A percentile compares a stretch with the other conserved stretches of the same genome.
Conservation (phyloP, 2,329 filamentous ascomycete species). For the Colletotrichum cuscutae region DNA sequence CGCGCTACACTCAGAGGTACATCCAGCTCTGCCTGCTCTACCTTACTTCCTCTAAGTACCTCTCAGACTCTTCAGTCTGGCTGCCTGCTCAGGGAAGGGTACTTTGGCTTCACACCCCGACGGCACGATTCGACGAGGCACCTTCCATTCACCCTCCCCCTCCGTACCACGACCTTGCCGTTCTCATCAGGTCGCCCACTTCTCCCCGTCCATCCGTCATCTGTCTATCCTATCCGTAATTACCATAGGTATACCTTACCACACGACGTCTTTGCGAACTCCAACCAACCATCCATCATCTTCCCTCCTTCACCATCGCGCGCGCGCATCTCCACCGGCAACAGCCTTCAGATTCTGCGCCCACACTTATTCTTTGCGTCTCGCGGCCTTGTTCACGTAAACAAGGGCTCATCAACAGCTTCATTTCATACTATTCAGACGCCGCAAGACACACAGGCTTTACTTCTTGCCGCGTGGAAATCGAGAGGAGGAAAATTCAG, state of each 20-base stretch:
- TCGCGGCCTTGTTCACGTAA: not conserved
- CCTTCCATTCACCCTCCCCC: slow-evolving; percentile 7
- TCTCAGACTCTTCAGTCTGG: not conserved
- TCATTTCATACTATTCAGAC: not conserved
- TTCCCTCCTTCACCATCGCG: slow-evolving; percentile 33
- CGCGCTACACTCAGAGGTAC: slow-evolving; percentile 8
- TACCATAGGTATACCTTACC: slow-evolving; percentile 6
- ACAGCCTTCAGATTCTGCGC: slow-evolving; percentile 24
- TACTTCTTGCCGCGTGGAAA: slow-evolving; percentile 1
- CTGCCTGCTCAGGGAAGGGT: not conserved
- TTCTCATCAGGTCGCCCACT: slow-evolving; percentile 31
- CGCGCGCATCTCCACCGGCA: slow-evolving; percentile 28
- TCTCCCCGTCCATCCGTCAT: slow-evolving; percentile 33
- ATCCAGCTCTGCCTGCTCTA: not conserved
- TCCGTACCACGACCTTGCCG: slow-evolving; percentile 17
- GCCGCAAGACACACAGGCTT: not conserved
- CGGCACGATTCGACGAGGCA: slow-evolving; percentile 8
- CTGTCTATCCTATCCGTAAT: not conserved
- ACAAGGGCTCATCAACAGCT: not conserved
- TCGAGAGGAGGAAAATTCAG: not conserved
- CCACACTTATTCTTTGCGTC: not conserved
- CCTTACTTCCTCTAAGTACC: not conserved
- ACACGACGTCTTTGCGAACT: slow-evolving; percentile 29
- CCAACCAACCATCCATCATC: slow-evolving; percentile 36
- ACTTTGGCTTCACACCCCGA: slow-evolving; percentile 5